Evolutionary conservation across 192 early-diverging fungal genomes (phyloP).

Genomic region (Mortierella alpina): DNA sequence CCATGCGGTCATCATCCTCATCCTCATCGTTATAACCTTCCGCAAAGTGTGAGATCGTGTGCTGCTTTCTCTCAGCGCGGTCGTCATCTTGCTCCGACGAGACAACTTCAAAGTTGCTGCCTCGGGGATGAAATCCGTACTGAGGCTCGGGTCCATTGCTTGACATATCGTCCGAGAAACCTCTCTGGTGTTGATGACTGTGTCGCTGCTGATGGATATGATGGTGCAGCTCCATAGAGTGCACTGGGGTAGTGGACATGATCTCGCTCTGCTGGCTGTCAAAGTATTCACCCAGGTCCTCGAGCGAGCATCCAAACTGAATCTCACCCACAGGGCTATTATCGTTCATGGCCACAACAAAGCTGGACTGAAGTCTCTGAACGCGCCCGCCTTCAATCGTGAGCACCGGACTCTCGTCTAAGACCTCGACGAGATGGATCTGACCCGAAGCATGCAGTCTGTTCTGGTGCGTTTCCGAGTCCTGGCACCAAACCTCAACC

Average conservation of each 20-base stretch:
- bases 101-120: conserved; percentile 24
- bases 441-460: conserved; percentile 43
- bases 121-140: conserved; percentile 37
- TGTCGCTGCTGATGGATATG: neutral
- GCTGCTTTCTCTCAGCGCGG: conserved; percentile 12
- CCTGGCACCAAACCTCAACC: conserved; percentile 49
- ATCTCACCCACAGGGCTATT: conserved; percentile 41
- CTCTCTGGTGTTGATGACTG: conserved; percentile 17
- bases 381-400: conserved; percentile 24
- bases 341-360: conserved; percentile 22
- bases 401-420: conserved; percentile 17
- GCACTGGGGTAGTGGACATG: conserved; percentile 45
- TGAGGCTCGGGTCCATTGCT: conserved; percentile 42
- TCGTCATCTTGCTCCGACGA: conserved; percentile 38
- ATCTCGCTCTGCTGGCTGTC: conserved; percentile 54
- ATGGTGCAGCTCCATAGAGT: conserved; percentile 51
- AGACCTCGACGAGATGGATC: conserved; percentile 42
- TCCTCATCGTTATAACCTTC: conserved; percentile 38
- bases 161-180: conserved; percentile 30
- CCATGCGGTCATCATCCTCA: conserved; percentile 5
- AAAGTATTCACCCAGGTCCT: conserved; percentile 54
- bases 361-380: conserved; percentile 35
- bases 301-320: conserved; percentile 46
- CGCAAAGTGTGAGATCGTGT: conserved; percentile 28
- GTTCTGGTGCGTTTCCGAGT: conserved; percentile 41